These are phyloP conservation scores for Stephania yunnanensis DNA, from an alignment of 164 flowering plant species.

Conservation along the genomic window DNA sequence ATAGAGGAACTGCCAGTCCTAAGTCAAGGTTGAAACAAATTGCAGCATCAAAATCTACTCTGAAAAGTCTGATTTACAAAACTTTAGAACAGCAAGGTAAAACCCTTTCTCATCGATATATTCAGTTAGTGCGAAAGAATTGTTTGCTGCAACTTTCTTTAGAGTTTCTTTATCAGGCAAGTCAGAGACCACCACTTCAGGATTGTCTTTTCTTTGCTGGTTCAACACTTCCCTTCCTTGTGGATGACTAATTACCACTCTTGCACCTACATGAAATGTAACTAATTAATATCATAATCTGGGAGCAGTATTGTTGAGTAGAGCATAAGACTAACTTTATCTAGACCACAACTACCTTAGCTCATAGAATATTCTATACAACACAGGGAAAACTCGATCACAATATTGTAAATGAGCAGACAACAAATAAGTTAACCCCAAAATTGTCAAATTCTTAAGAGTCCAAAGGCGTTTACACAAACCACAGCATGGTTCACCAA, in stretches of 20 bases:
- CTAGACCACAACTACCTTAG: neutral
- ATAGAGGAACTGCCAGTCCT: neutral
- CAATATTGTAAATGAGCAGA: neutral
- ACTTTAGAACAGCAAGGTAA: constrained; percentile 72
- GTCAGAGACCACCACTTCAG: constrained; percentile 61
- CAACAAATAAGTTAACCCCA: neutral
- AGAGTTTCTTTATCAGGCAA: constrained; percentile 56
- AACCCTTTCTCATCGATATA: constrained; percentile 62
- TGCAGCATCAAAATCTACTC: constrained; percentile 1
- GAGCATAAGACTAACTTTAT: neutral
- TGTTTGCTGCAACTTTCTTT: constrained; percentile 40
- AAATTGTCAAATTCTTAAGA: too few species aligned
- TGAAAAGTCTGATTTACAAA: constrained; percentile 9
- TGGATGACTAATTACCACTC: constrained; percentile 71
- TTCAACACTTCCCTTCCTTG: constrained; percentile 63
- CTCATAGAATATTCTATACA: neutral
- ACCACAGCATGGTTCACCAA: too few species aligned
- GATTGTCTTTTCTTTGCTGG: constrained; percentile 46
- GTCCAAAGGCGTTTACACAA: too few species aligned
- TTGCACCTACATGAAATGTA: constrained; percentile 50
- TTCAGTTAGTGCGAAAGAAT: constrained; percentile 52
- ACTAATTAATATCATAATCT: neutral
- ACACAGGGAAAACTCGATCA: neutral
- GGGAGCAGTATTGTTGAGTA: neutral
- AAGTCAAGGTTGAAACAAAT: neutral